Evolutionary conservation across 1,284 basidiomycete genomes (phyloP), one percentile per base, ranked within the genome.

Genomic region (Fistulinella staudtii): DNA sequence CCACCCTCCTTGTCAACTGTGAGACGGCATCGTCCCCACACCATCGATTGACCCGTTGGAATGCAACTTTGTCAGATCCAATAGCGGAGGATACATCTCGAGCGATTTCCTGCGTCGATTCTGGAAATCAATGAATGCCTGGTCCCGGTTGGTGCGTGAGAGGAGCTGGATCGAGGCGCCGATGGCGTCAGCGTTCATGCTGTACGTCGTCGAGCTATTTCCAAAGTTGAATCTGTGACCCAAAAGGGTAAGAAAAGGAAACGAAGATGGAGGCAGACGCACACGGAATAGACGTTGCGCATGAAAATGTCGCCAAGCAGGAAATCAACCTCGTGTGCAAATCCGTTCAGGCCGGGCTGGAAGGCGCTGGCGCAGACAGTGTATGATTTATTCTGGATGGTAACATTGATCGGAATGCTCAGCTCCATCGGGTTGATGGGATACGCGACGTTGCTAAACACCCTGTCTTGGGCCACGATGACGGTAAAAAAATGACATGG

Each of bases 201-300:
- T 2, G 15, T 46, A 25, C 1, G 41, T 61, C 23, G 49, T 49
- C 3, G 53, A 51, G 8, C 24, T 47, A 33, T 56, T 51, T 29
- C 46, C 49, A 47, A 53, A 53, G 39, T 55, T 52, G 53, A 55
- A 50, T 14, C 51, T 51, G 13, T 3, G 10, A 14, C 4, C 0
- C 2, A 22, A 7, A 15, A 6, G 21, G 1, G 7, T 21, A 1
- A 21, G 11, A 21, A n/a, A 22, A 10, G 7, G 1, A 14, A 2
- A 5, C 2, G 7, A 6, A 17, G 9, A 10, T 0, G 9, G 11
- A 13, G 8, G 6, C 10, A 11, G 13, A 50, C 69, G 14, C 54
- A 82, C 64, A 79, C 67, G 1, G 74, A 69, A 56, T 80, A 79
- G 28, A 73, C 66, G 43, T 79, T 80, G 35, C 79, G 71, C 52